Base-by-base conservation (phyloP, 2,329 filamentous ascomycete genomes). In the Incumbomyces lentus region DNA sequence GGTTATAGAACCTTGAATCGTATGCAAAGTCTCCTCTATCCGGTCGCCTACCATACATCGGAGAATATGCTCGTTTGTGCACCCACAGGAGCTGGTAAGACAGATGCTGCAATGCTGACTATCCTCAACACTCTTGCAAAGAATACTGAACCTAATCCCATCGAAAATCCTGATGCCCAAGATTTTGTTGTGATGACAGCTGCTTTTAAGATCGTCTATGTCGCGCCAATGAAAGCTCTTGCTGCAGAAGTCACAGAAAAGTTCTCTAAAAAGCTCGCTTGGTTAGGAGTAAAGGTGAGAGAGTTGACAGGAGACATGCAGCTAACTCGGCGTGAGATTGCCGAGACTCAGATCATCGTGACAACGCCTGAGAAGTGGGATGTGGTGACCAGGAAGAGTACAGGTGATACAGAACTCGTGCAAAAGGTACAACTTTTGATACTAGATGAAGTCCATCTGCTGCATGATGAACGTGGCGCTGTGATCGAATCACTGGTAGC, bases 301-400 rank as follows among this genome's bases (percentile, higher is more conserved):
- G 92, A 98, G 66, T 81, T 94, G 63, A 98, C 92, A 40, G 92
- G 92, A 59, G 92, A 98, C 63, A 98, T 98, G 92, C 92, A 98
- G 61, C 75, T 99, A 47, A 95, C 90, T 40, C 98, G 98, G 65
- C 77, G 86, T 1, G 93, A 98, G 65, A 95, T 99, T 51, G 76
- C 95, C 13, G 82, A 89, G 53, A 98, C 92, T 0, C 92, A 98
- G 62, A 92, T 99, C 56, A 95, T 99, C 50, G 92, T 98, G 41
- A 98, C 93, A 0, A 98, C 92, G 0, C 92, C 92, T 31, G 92
- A 98, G 67, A 98, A 98, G 67, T 98, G 93, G 93, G 92, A 98
- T 63, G 92, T 98, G 1, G 86, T 98, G 4, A 98, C 92, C 2
- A 78, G 92, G 51, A 98, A 96, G 66, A 93, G 90, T 47, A 96